phyloP scores from a whole-genome alignment of 495 filamentous ascomycete genomes.

The Lasiosphaeria hispida region DNA sequence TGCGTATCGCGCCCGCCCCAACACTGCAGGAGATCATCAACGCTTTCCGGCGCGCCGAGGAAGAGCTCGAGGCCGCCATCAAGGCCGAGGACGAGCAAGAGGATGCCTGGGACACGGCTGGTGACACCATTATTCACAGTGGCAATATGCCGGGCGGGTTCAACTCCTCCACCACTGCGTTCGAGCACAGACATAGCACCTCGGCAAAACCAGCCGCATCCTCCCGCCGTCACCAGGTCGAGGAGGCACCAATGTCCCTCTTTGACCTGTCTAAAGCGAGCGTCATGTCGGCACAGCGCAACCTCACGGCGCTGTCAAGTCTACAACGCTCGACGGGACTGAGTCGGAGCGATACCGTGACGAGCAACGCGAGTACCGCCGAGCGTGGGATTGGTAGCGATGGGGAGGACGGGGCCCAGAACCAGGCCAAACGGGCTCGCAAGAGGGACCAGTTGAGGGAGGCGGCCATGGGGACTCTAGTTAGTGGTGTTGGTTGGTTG shows the following conservation, averaged over 20 bases:
- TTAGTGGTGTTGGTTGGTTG: constrained; percentile 83
- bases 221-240: constrained; percentile 30
- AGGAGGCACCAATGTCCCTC: constrained; percentile 86
- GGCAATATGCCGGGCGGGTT: constrained; percentile 65
- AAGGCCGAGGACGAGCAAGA: constrained; percentile 72
- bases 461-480: constrained; percentile 68
- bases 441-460: constrained; percentile 82
- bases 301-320: constrained; percentile 47
- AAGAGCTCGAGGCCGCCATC: constrained; percentile 69
- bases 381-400: constrained; percentile 13
- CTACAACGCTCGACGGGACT: constrained; percentile 32
- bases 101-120: constrained; percentile 67
- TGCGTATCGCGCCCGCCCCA: constrained; percentile 74
- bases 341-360: constrained; percentile 16
- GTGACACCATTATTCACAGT: constrained; percentile 46
- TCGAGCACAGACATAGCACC: constrained; percentile 16
- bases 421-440: constrained; percentile 49
- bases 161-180: constrained; percentile 12
- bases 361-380: not conserved
- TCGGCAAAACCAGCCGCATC: constrained; percentile 8
- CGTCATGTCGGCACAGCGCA: constrained; percentile 66
- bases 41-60: constrained; percentile 82
- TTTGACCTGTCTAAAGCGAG: constrained; percentile 85
- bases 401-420: constrained; percentile 32
- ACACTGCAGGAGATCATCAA: constrained; percentile 82